phyloP scores from a whole-genome alignment of 139 green algal species.

The Auxenochlorella pyrenoidosa region DNA sequence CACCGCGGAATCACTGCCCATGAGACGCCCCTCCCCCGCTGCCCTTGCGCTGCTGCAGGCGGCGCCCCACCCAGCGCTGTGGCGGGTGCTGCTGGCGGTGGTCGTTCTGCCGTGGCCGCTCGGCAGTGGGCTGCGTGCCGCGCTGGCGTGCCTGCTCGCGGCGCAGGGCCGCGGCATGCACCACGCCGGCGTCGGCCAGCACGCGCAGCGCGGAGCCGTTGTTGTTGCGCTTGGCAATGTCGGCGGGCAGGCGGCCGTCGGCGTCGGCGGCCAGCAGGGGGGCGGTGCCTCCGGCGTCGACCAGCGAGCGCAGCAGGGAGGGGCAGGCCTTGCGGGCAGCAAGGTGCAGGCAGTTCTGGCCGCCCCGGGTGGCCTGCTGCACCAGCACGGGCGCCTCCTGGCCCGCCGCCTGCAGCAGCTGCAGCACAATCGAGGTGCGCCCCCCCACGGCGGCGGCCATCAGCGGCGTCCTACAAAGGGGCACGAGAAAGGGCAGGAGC shows the following conservation, averaged over 20 bases:
- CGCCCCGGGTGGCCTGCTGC: conserved; percentile 58
- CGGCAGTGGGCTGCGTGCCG: conserved; percentile 7
- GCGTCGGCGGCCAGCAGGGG: conserved; percentile 1
- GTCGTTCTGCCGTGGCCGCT: conserved; percentile 5
- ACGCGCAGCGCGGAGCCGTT: conserved; percentile 31
- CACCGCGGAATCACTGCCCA: no score
- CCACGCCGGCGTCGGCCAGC: neutral
- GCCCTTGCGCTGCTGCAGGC: conserved; percentile 41
- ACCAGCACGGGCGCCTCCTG: conserved; percentile 46
- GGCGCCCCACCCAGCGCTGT: conserved; percentile 31
- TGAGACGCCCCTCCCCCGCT: no score
- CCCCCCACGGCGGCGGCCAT: conserved; percentile 87
- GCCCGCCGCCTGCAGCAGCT: conserved; percentile 67
- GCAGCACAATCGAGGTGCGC: conserved; percentile 19
- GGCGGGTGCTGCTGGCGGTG: conserved; percentile 1
- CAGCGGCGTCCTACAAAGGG: conserved; percentile 77
- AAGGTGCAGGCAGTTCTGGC: conserved; percentile 40
- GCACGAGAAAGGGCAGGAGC: no score
- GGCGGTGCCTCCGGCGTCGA: conserved; percentile 44
- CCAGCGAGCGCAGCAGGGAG: conserved; percentile 59
- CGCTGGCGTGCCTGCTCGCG: neutral
- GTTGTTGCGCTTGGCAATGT: conserved; percentile 34
- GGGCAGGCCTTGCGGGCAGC: conserved; percentile 73
- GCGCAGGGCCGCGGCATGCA: neutral
- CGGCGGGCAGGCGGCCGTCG: conserved; percentile 34